These are phyloP conservation scores for Gardenia jasminoides DNA, from an alignment of 257 asterid species.

Conservation along the genomic window DNA sequence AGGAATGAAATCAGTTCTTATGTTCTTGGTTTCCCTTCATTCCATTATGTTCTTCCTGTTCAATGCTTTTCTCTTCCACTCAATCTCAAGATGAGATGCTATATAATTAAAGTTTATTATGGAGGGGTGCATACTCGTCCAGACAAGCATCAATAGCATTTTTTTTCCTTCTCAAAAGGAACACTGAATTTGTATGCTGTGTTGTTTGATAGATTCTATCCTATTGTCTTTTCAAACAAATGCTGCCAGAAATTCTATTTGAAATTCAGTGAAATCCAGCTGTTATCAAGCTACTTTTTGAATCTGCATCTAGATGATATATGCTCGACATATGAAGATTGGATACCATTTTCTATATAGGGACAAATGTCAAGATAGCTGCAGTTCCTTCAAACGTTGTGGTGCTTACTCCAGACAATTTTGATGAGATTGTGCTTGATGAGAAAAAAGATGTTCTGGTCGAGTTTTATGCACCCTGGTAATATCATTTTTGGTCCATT, in stretches of 20 bases:
- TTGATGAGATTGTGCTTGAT: slow-evolving; percentile 72
- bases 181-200: not conserved
- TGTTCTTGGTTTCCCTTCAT: not conserved
- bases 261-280: not conserved
- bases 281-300: not conserved
- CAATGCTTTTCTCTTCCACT: not conserved
- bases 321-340: slow-evolving; percentile 1
- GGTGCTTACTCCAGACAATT: slow-evolving; percentile 66
- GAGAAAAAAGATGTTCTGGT: slow-evolving; percentile 79
- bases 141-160: not conserved
- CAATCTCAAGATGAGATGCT: not conserved
- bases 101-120: not conserved
- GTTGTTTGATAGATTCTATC: not conserved
- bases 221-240: not conserved
- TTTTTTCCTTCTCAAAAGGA: too few relatives aligned
- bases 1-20: not conserved
- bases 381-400: slow-evolving; percentile 71
- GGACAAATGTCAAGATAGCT: slow-evolving; percentile 84
- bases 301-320: not conserved
- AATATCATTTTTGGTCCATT: slow-evolving; percentile 18
- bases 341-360: slow-evolving; percentile 32
- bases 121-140: not conserved
- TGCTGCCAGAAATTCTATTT: too few relatives aligned
- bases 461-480: slow-evolving; percentile 99
- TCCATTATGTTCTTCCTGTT: not conserved